Evolutionary conservation across 176 grass and related monocot species (phyloP), one percentile per base, ranked within the genome.

Genomic region (Calamus simplicifolius): DNA sequence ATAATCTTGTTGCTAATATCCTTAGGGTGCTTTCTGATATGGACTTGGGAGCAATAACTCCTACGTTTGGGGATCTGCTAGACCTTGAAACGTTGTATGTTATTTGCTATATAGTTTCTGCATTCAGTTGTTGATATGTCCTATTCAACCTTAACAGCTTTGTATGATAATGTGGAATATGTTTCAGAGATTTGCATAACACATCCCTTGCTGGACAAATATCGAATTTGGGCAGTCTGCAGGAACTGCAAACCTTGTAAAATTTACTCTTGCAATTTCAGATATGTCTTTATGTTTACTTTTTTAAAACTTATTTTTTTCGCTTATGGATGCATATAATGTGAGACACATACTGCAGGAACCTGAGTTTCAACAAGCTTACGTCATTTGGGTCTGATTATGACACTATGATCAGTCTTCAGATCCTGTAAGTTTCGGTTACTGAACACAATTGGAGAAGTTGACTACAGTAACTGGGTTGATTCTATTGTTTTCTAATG

Each of bases 291-390:
- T 43, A 13, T 43, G 10, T 43, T 43, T 43, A 12, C 13, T 35
- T 6, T 13, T 10, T 43, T 43, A 2, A 10, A 43, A 54, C 18
- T 27, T 23, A 26, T 48, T 69, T 35, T 31, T 50, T 50, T 17
- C 19, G 12, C 35, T 43, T 43, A 13, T 43, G 35, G 12, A 43
- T 43, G 35, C 35, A 43, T 43, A 13, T 43, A 10, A 57, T 56
- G 17, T 65, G 15, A 23, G 19, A 69, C 28, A 63, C 29, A 49
- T 21, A 18, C 15, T 57, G 50, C 55, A 77, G 66, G 58, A 77
- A 77, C 52, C 75, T 77, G 38, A 77, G 75, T 65, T 77, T 70
- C 75, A 77, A 77, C 49, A 77, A 77, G 35, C 50, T 77, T 29
- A 70, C 66, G 50, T 70, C 58, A 50, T 77, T 77, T 63, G 58